Evolutionary conservation across 305 asterid species (phyloP).

Genomic region (Andrographis paniculata): DNA sequence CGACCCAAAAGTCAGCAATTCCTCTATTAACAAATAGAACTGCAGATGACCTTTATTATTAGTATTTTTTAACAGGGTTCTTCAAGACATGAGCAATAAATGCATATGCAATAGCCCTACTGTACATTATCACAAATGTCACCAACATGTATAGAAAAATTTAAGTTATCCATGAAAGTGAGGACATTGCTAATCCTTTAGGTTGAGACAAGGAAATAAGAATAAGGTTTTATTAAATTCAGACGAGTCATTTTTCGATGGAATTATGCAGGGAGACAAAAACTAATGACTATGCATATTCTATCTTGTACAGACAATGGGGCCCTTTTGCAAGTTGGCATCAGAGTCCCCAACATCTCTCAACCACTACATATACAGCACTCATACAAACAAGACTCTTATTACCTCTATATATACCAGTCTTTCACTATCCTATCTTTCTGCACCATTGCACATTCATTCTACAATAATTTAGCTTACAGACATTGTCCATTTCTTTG

Average conservation of each 20-base stretch:
- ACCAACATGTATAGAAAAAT: neutral
- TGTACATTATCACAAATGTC: neutral
- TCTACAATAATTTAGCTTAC: neutral
- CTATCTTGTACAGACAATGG: conserved; percentile 1
- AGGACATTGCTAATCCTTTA: neutral
- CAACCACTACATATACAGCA: neutral
- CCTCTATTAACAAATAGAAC: neutral
- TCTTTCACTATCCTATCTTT: neutral
- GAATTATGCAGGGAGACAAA: conserved; percentile 1
- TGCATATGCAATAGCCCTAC: neutral
- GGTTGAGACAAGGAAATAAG: conserved; percentile 1
- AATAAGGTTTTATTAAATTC: neutral
- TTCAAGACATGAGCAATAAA: neutral
- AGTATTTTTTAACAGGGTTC: neutral
- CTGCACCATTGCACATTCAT: neutral
- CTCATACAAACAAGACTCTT: neutral
- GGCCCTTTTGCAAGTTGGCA: conserved; percentile 2
- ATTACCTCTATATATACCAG: neutral
- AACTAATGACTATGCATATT: neutral
- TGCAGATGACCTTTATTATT: neutral
- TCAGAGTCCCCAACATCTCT: neutral
- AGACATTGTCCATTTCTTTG: neutral
- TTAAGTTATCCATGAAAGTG: neutral
- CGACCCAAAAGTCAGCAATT: neutral
- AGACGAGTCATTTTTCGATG: neutral